Evolutionary conservation across 441 rosid species (phyloP).

Genomic region (Pelargonium australe): DNA sequence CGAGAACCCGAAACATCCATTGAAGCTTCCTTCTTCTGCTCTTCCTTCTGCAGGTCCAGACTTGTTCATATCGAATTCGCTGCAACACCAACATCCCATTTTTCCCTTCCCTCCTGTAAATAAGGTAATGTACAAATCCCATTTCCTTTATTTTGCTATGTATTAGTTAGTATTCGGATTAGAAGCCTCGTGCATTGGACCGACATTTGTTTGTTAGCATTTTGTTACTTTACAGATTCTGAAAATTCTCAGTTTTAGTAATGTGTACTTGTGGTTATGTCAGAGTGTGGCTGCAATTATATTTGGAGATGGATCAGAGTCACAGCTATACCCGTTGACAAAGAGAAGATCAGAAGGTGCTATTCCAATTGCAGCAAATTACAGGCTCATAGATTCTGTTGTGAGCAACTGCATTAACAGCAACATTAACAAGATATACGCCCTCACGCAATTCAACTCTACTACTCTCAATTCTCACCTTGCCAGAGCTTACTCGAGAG

Average conservation of each 20-base stretch:
- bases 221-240: neutral
- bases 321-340: slow-evolving; percentile 65
- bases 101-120: slow-evolving; percentile 32
- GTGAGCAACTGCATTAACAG: slow-evolving; percentile 84
- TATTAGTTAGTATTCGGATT: too few species aligned
- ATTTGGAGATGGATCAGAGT: slow-evolving; percentile 66
- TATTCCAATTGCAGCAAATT: slow-evolving; percentile 64
- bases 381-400: slow-evolving; percentile 69
- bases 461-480: slow-evolving; percentile 76
- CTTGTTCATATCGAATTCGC: slow-evolving; percentile 33
- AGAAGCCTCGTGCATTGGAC: too few species aligned
- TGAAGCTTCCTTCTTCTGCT: slow-evolving; percentile 27
- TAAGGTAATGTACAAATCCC: slow-evolving; percentile 26
- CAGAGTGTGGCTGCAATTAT: slow-evolving; percentile 76
- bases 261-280: too few species aligned
- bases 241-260: neutral
- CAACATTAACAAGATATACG: slow-evolving; percentile 69
- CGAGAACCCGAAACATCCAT: slow-evolving; percentile 15
- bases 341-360: slow-evolving; percentile 81
- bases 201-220: neutral
- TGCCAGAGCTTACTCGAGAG: slow-evolving; percentile 58
- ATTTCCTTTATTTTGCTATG: too few species aligned
- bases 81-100: slow-evolving; percentile 26
- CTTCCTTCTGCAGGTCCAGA: slow-evolving; percentile 16
- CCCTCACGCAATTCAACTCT: slow-evolving; percentile 76